A percentile compares a stretch with the other conserved stretches of the same genome.
Evolutionary conservation across 805 yeast genomes (phyloP).

Genomic region (Candida ponderosae): DNA sequence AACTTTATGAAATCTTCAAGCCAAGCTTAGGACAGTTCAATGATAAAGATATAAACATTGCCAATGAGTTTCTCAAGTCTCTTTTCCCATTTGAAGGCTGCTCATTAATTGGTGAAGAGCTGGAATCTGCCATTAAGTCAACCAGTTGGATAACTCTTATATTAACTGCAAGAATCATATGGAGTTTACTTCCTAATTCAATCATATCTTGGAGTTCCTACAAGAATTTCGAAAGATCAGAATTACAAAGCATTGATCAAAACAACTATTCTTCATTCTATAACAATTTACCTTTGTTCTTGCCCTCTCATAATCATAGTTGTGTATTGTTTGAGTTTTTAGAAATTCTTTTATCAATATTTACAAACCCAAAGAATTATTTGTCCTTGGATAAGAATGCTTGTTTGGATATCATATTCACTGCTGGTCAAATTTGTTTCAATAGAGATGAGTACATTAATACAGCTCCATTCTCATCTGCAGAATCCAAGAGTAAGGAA

Average conservation of each 20-base stretch:
- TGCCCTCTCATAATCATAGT: conserved; percentile 27
- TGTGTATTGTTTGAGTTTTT: conserved; percentile 29
- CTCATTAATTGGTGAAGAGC: conserved; percentile 23
- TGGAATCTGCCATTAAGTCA: conserved; percentile 16
- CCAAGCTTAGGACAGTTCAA: conserved; percentile 27
- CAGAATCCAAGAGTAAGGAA: conserved; percentile 10
- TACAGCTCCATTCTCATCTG: conserved; percentile 2
- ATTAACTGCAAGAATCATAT: conserved; percentile 22
- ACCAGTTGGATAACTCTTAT: conserved; percentile 20
- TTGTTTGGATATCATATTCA: conserved; percentile 24
- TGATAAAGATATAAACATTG: conserved; percentile 20
- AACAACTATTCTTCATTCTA: conserved; percentile 23
- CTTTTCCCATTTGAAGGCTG: conserved; percentile 31
- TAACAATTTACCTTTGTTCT: conserved; percentile 23
- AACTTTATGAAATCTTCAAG: conserved; percentile 24
- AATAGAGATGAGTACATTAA: conserved; percentile 15
- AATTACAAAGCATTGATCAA: conserved; percentile 6
- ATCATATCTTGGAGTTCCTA: conserved; percentile 28
- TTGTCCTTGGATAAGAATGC: conserved; percentile 20
- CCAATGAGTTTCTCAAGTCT: conserved; percentile 18
- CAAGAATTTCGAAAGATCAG: conserved; percentile 19
- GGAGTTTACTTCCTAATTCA: conserved; percentile 27
- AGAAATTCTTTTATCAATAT: conserved; percentile 24
- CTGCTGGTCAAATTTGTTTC: conserved; percentile 30
- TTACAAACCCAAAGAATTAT: conserved; percentile 19